A percentile compares a stretch with the other conserved stretches of the same genome.
These are phyloP conservation scores for Calonectria naviculata DNA, from an alignment of 2,329 filamentous ascomycete species.

Conservation along the genomic window DNA sequence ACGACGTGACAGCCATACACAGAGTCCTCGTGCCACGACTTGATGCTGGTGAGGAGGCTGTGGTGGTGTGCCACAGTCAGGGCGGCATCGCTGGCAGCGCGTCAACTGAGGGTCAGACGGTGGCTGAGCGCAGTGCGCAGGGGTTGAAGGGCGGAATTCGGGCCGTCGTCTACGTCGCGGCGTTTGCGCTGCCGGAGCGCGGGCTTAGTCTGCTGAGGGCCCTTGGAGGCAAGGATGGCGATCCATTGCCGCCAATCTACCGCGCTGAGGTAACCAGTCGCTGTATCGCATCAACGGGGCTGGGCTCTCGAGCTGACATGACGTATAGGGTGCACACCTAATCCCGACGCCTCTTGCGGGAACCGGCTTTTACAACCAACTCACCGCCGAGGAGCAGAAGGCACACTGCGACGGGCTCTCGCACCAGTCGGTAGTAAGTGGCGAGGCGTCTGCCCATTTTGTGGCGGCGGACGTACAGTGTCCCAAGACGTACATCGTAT, in stretches of 20 bases:
- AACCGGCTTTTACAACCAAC: neutral
- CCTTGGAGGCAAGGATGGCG: neutral
- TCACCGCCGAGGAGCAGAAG: neutral
- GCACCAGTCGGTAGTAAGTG: neutral
- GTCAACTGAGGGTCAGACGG: neutral
- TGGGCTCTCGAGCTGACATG: neutral
- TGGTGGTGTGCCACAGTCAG: neutral
- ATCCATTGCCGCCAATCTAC: neutral
- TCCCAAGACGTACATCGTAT: neutral
- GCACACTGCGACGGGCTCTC: neutral
- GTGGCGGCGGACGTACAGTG: neutral
- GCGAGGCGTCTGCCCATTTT: neutral
- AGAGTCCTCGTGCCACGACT: neutral
- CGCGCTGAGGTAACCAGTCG: neutral
- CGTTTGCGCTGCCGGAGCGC: neutral
- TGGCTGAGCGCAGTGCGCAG: neutral
- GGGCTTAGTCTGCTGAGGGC: neutral
- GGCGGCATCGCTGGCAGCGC: neutral
- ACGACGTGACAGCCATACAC: neutral
- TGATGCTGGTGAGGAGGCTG: neutral
- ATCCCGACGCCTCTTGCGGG: neutral
- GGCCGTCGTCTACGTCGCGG: neutral
- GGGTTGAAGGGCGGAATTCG: neutral
- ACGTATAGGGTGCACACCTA: neutral
- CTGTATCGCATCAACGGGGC: neutral